Evolutionary conservation across 345 rosid genomes (phyloP).

Genomic region (Gossypium arboreum): DNA sequence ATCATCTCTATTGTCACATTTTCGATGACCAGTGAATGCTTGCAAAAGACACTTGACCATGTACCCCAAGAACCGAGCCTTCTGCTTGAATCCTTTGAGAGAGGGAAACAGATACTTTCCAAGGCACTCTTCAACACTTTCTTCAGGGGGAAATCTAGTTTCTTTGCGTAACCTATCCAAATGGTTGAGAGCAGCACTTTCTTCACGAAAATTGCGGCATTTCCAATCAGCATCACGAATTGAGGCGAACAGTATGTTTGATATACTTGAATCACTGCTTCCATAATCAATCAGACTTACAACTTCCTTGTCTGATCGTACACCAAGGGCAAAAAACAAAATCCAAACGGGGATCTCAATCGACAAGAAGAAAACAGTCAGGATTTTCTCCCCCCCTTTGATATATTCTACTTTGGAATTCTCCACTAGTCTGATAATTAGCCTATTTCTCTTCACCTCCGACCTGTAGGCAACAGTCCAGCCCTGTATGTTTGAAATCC

Average conservation of each 20-base stretch:
- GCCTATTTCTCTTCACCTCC: conserved; percentile 57
- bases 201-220: conserved; percentile 47
- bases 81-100: conserved; percentile 49
- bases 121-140: conserved; percentile 56
- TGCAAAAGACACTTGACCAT: conserved; percentile 80
- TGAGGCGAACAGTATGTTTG: conserved; percentile 56
- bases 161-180: conserved; percentile 34
- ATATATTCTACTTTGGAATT: conserved; percentile 39
- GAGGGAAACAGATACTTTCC: conserved; percentile 57
- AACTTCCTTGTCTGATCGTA: conserved; percentile 66
- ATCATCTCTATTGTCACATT: conserved; percentile 75
- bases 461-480: conserved; percentile 75
- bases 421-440: conserved; percentile 52
- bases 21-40: conserved; percentile 65
- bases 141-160: conserved; percentile 74
- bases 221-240: conserved; percentile 65
- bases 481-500: conserved; percentile 56
- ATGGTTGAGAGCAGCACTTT: conserved; percentile 37
- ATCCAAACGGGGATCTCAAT: conserved; percentile 77
- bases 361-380: conserved; percentile 70
- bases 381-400: conserved; percentile 59
- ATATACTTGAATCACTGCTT: conserved; percentile 46
- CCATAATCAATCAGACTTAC: conserved; percentile 55
- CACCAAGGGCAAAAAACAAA: conserved; percentile 80
- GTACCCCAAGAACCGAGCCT: conserved; percentile 85